Base-by-base conservation (phyloP, 2,329 filamentous ascomycete species). In the Alternaria ethzedia region DNA sequence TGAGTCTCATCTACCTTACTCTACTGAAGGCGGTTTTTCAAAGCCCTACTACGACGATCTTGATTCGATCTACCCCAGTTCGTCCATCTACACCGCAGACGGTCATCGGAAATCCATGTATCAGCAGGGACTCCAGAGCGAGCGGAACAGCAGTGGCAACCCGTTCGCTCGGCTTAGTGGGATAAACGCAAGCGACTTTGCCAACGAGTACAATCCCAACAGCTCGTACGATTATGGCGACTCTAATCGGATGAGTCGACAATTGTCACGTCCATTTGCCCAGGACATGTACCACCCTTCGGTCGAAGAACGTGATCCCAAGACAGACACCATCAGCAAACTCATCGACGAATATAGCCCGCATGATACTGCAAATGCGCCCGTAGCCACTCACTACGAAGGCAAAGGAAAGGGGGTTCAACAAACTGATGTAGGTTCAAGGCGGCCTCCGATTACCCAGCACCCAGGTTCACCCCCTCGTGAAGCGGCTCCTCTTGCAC, bases 261-360 rank as follows among this genome's bases (percentile, higher is more conserved):
- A 51, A 2, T n/a, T 59, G 5, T 69, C 71, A 3, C 66, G 45
- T 17, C 61, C 67, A 28, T 47, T 69, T 3, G 61, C 65, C 1
- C 65, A 69, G 51, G 65, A 70, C 1, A 45, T 69, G 9, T 51
- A 61, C n/a, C 61, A 64, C 49, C 67, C 56, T 21, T 70, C 70
- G 2, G 28, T 62, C 4, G 45, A 63, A 3, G 60, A 57, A 26
- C 58, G 52, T 4, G 67, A 67, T 23, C 63, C 69, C 5, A 75
- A 79, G 57, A 73, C 72, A 7, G 75, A 80, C 54, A 78, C 77
- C 0, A 71, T 79, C 46, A 75, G 73, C 65, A 74, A 73, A 46
- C 65, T 78, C 28, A 78, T 79, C 28, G 75, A 76, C 20, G 68
- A 74, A 8, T 79, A 78, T 43, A 65, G 68, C 15, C 56, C 64